Conservation (phyloP, 2,329 filamentous ascomycete species). For the Colletotrichum salicis region DNA sequence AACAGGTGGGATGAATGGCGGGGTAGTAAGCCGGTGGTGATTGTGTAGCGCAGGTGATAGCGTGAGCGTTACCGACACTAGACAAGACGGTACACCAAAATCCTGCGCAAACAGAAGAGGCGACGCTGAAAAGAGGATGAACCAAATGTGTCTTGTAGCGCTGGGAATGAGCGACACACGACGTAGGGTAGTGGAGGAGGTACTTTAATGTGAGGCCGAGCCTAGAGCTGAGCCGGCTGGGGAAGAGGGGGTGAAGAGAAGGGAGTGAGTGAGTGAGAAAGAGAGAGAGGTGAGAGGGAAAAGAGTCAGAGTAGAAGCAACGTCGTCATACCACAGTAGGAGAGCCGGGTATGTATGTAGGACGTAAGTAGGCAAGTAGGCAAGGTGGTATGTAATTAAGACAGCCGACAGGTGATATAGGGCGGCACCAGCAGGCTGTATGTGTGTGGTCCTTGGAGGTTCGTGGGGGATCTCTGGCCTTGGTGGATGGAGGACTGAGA, state of each 20-base stretch:
- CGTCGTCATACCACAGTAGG: conserved; percentile 36
- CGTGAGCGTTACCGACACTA: conserved; percentile 25
- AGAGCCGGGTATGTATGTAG: conserved; percentile 21
- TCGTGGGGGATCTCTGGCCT: conserved; percentile 17
- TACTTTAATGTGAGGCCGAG: conserved; percentile 23
- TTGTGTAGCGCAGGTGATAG: conserved; percentile 25
- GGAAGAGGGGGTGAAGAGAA: conserved; percentile 19
- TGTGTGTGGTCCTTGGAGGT: conserved; percentile 15
- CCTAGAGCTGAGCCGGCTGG: conserved; percentile 20
- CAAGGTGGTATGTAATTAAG: conserved; percentile 33
- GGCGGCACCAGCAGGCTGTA: conserved; percentile 22
- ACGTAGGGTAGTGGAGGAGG: neutral
- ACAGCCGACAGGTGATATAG: conserved; percentile 32
- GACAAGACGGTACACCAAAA: conserved; percentile 7
- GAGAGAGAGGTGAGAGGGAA: conserved; percentile 6
- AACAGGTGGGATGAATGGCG: conserved; percentile 33
- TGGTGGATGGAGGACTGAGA: neutral
- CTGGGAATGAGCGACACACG: conserved; percentile 10
- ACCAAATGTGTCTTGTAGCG: conserved; percentile 10
- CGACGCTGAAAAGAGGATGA: conserved; percentile 37
- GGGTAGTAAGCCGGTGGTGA: conserved; percentile 29
- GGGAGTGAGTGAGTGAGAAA: conserved; percentile 11
- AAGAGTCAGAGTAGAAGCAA: conserved; percentile 29
- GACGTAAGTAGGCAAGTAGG: neutral
- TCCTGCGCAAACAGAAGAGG: conserved; percentile 16